Conservation (phyloP, 768 basidiomycete species). For the Amanita thiersii region DNA sequence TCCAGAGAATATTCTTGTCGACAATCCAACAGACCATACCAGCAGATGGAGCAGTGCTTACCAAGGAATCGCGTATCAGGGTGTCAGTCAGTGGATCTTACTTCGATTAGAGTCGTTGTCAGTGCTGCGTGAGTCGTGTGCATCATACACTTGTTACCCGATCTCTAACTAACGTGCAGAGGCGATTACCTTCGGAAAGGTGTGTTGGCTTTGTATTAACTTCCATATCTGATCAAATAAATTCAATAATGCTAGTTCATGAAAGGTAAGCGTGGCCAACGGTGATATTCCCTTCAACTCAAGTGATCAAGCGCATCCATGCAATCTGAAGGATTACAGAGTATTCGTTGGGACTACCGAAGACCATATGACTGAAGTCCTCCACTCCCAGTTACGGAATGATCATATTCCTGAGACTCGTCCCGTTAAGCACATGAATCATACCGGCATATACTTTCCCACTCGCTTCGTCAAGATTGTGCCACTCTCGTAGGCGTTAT, state of each 20-base stretch:
- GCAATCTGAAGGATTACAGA: conserved; percentile 82
- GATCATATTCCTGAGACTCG: conserved; percentile 60
- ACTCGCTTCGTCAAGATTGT: conserved; percentile 68
- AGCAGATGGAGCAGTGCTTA: conserved; percentile 74
- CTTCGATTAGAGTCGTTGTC: conserved; percentile 51
- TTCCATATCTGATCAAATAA: conserved; percentile 8
- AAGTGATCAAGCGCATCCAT: conserved; percentile 60
- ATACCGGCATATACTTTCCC: conserved; percentile 48
- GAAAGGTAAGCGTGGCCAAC: conserved; percentile 24
- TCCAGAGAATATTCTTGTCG: conserved; percentile 60
- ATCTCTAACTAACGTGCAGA: conserved; percentile 28
- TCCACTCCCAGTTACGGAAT: conserved; percentile 59
- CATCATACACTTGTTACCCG: not conserved
- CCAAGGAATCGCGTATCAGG: conserved; percentile 35
- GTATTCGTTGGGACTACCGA: conserved; percentile 55
- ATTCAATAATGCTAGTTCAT: conserved; percentile 23
- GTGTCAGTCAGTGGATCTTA: conserved; percentile 72
- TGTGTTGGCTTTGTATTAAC: conserved; percentile 20
- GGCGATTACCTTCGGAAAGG: conserved; percentile 78
- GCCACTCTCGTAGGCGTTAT: conserved; percentile 54
- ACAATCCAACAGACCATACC: conserved; percentile 52
- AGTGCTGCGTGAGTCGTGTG: conserved; percentile 51
- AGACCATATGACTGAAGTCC: conserved; percentile 61
- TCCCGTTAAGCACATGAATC: conserved; percentile 46
- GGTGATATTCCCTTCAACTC: conserved; percentile 2